Evolutionary conservation across 2,329 filamentous ascomycete genomes (phyloP), one percentile per base, ranked within the genome.

Genomic region (Epichloe amarillans): DNA sequence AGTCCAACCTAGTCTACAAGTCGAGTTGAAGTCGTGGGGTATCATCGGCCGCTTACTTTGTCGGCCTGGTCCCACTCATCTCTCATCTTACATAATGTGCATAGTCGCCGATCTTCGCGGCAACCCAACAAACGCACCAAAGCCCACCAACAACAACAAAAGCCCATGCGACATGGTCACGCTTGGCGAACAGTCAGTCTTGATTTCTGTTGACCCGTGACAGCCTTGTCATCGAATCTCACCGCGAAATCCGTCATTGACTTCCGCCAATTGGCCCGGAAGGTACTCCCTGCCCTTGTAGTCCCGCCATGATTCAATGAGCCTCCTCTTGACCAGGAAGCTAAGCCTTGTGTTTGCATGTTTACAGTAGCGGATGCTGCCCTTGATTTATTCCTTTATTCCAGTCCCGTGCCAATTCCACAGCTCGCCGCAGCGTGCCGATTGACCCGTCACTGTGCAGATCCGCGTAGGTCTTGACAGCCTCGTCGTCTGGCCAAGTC

Each of bases 401-500:
- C 17, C n/a, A 40, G 35, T 45, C 26, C 21, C 55, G 45, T 35
- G 52, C 53, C 57, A 58, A 57, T 37, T 57, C 52, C 36, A 65
- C 54, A 23, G 61, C 56, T 33, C 57, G 54, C 33, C 53, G 54
- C 50, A 68, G 53, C 35, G 56, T 57, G 36, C 49, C 47, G 15
- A 62, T 55, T 17, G 57, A 60, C 23, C 62, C 60, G 5, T 61
- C 55, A 23, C 56, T 47, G 23, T 61, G 55, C 38, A 55, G 53
- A 37, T 60, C 50, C 15, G 64, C 57, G 47, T 68, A 74, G 4
- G 59, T 57, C 43, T 61, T 54, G 15, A 72, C 63, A 19, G 66
- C 62, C 39, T 60, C 58, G 7, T 64, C 59, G 37, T 65, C 61
- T 1, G 73, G 72, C 72, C 72, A 73, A 39, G 62, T 50, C 58